Evolutionary conservation across 2,329 filamentous ascomycete species (phyloP), one percentile per base, ranked within the genome.

Genomic region (Fusarium haematococcum): DNA sequence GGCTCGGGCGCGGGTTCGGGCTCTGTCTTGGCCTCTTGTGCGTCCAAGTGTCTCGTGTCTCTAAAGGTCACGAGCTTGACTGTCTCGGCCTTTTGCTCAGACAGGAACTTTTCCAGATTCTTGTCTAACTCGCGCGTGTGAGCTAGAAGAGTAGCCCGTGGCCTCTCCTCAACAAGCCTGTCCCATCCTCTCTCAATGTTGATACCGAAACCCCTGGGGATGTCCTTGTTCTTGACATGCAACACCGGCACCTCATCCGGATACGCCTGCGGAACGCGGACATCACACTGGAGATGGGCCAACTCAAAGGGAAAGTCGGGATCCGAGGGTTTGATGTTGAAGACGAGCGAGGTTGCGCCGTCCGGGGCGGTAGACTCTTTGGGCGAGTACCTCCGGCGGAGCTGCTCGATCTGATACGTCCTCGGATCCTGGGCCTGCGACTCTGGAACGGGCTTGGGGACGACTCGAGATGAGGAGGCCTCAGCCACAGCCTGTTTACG

Each of bases 231-330:
- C 68, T 82, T 86, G 60, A 96, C 89, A 20, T 87, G 87, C 63
- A 97, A 84, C 18, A 83, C 85, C 41, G 94, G 91, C 32, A 84
- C 84, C 48, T 83, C 81, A 43, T 84, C 82, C 20, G 93, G 94
- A 81, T 94, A 96, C 20, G 82, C 82, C 11, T 79, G 80, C 2
- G 94, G 94, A 23, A 97, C 86, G 60, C 85, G 87, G 41, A 97
- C 83, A 50, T 90, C 86, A 80, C 93, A 95, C 45, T 93, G 87
- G 35, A 97, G 85, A 43, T 88, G 85, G 30, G 91, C 88, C 79
- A 96, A 85, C 70, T 95, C 93, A 81, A 94, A 96, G 1, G 94
- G 93, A 77, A 97, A 96, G 79, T 97, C 94, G 0, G 94, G 94
- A 79, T 97, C 94, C 7, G 94, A 95, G 6, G 94, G 94, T 14